Base-by-base conservation (phyloP, 2,329 filamentous ascomycete species). In the Exutisphaerella laricina region DNA sequence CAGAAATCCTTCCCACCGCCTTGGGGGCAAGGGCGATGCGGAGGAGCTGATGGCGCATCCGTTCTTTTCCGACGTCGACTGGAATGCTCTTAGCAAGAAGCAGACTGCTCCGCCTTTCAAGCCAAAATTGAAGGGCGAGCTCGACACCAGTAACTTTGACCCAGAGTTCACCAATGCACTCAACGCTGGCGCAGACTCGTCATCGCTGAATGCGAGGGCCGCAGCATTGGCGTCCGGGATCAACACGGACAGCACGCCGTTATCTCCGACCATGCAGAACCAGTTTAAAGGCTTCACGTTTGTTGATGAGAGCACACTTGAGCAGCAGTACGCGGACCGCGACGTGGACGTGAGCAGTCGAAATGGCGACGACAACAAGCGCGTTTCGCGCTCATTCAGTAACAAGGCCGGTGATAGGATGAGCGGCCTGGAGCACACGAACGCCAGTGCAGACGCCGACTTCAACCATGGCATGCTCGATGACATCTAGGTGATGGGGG, bases 251-350 rank as follows among this genome's bases (percentile, higher is more conserved):
- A 94, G 87, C 10, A 98, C 92, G 0, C 92, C 92, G 0, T 73
- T 98, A 17, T 95, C 88, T 10, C 92, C 92, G 0, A 94, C 88
- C 2, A 89, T 96, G 68, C 92, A 98, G 68, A 92, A 90, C 50
- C 96, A 97, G 62, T 98, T 98, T 72, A 87, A 92, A 60, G 92
- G 92, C 23, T 98, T 98, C 67, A 98, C 92, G 0, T 98, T 94
- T 64, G 92, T 97, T n/a, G 92, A 97, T 58, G 90, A 97, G 69
- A 96, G 87, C 60, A 86, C 87, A 2, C 82, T 98, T 43, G 89
- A 97, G 39, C 87, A 90, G 50, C 83, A 92, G 53, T 88, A 87
- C 43, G 62, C 58, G 16, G 64, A 67, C 40, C 59, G 64, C n/a
- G 58, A 69, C 61, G 42, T 59, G 56, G 49, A 67, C 66, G 52